phyloP scores from a whole-genome alignment of 495 filamentous ascomycete species.

The Aspergillus ellipticus region DNA sequence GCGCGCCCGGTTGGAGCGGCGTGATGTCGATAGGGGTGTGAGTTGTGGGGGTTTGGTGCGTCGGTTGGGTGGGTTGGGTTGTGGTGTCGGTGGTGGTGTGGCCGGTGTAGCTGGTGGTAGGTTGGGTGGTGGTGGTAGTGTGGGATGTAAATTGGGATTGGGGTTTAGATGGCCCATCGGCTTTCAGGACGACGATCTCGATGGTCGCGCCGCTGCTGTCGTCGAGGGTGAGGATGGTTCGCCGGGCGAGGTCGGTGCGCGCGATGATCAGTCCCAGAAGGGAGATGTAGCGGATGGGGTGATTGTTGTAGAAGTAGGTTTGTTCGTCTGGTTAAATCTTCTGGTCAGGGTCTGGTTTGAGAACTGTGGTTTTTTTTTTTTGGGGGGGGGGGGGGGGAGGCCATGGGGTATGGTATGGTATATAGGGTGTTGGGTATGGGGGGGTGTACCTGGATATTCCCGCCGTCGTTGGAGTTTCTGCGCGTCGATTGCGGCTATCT shows the following conservation, averaged over 20 bases:
- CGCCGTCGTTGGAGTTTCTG: constrained; percentile 50
- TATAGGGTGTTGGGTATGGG: too few species aligned
- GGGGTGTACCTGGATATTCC: constrained; percentile 62
- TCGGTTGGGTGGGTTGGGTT: too few species aligned
- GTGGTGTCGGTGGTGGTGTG: background rate
- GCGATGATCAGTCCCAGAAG: constrained; percentile 74
- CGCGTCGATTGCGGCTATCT: constrained; percentile 68
- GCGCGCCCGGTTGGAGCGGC: constrained; percentile 58
- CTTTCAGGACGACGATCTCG: constrained; percentile 48
- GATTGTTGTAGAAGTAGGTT: constrained; percentile 78
- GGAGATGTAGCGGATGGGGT: constrained; percentile 83
- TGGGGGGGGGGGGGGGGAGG: background rate
- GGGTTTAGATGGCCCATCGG: background rate
- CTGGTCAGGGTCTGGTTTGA: constrained; percentile 1
- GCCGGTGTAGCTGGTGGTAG: constrained; percentile 13
- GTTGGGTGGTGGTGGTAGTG: constrained; percentile 16
- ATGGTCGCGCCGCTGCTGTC: constrained; percentile 81
- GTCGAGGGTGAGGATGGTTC: constrained; percentile 68
- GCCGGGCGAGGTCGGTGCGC: constrained; percentile 58
- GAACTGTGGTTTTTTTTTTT: too few species aligned
- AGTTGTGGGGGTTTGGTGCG: constrained; percentile 26
- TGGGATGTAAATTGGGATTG: background rate
- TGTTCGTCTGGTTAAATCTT: constrained; percentile 60
- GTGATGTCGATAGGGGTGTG: constrained; percentile 36
- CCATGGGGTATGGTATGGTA: background rate